Evolutionary conservation across 208 protist species (phyloP), one percentile per base, ranked within the genome.

Genomic region (Wallacemonas rigidus): DNA sequence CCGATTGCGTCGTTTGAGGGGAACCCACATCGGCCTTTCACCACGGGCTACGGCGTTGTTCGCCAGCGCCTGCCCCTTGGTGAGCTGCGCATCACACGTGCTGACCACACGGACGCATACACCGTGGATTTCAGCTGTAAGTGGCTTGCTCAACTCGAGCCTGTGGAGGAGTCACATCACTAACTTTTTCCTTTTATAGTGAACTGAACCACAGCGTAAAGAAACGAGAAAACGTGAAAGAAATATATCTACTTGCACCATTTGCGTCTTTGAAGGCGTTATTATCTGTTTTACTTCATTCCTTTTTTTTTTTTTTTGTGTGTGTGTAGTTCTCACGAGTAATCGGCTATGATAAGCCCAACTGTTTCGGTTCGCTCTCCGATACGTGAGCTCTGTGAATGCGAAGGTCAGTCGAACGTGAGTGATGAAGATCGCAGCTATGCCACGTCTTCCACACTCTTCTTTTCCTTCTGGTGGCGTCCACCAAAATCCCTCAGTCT

Each of bases 1-100:
- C 0, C 26, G 26, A 26, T 26, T 26, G 26, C 26, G 0, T 26
- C 36, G n/a, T 57, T 50, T 17, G 44, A 39, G 39, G 36, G 45
- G 3, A 79, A 83, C 55, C 78, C 74, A 2, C 71, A 83, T 56
- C 50, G 51, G 7, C 40, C 74, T 3, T 83, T 79, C 47, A 65
- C 72, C 0, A 73, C 48, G 35, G 65, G 69, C 35, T 72, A 58
- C 36, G 69, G 67, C 0, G 36, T 62, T 15, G 56, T 62, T 38
- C 6, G 56, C 8, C 56, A 62, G 0, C 74, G 74, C 1, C 62
- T 83, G 12, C 35, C 70, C 7, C 26, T 68, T 40, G 54, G 57
- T 15, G 78, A 79, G 60, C 61, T 83, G 0, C 56, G 48, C 39
- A 69, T 76, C 39, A 40, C 40, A 12, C 76, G 60, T 67, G 26